Conservation (phyloP, 306 rosid genomes). For the Begonia fuchsioides region DNA sequence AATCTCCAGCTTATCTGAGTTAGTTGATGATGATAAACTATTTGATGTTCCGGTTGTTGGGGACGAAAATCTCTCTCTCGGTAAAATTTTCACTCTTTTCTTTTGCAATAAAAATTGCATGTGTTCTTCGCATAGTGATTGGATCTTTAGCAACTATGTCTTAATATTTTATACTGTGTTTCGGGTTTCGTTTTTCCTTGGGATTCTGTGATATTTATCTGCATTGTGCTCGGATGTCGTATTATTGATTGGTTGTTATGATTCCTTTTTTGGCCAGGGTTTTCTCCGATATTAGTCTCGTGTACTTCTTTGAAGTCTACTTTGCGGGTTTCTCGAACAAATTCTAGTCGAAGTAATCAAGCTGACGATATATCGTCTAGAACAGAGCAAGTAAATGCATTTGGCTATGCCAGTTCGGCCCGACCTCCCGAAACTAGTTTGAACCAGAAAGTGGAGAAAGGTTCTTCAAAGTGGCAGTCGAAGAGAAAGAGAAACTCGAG, state of each 20-base stretch:
- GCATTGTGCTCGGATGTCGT: no score
- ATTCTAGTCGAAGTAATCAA: slow-evolving; percentile 33
- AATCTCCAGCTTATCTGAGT: no score
- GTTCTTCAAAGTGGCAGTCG: slow-evolving; percentile 84
- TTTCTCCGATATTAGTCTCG: background rate
- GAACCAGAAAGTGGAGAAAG: slow-evolving; percentile 38
- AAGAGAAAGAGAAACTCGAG: slow-evolving; percentile 93
- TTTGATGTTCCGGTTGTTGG: slow-evolving; percentile 56
- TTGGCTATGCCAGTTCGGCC: slow-evolving; percentile 35
- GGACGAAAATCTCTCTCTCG: slow-evolving; percentile 47
- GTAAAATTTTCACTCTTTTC: slow-evolving; percentile 20
- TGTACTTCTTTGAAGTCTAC: slow-evolving; percentile 19
- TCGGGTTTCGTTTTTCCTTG: no score
- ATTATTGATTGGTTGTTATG: no score
- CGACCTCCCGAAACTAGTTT: slow-evolving; percentile 18
- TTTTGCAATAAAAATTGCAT: no score
- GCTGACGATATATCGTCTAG: slow-evolving; percentile 20
- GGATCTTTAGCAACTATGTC: no score
- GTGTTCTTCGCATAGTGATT: no score
- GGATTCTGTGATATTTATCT: no score
- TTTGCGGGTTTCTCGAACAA: no score
- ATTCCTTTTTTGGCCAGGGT: no score
- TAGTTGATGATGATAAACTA: no score
- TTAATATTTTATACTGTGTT: no score
- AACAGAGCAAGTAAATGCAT: slow-evolving; percentile 31